Conservation (phyloP, 2,329 filamentous ascomycete genomes). For the Madurella fahalii region DNA sequence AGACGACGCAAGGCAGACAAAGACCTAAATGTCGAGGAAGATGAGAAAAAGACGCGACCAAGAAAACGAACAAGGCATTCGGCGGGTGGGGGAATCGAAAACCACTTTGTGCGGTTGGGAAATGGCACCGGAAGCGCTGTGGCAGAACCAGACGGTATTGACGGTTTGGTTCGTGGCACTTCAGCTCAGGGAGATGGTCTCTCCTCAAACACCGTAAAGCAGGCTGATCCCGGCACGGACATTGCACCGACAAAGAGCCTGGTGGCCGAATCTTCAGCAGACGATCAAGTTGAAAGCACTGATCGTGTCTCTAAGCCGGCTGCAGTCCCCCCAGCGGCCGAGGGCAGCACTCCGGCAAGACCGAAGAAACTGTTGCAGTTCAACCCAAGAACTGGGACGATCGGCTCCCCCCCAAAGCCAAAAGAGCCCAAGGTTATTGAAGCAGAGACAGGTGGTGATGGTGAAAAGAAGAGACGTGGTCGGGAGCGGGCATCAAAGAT, state of each 20-base stretch:
- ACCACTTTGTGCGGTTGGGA: constrained; percentile 24
- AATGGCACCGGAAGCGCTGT: constrained; percentile 12
- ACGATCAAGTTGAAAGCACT: neutral
- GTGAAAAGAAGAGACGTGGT: constrained; percentile 27
- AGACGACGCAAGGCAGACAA: constrained; percentile 28
- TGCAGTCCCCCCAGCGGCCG: neutral
- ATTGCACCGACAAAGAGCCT: neutral
- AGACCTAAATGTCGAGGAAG: constrained; percentile 16
- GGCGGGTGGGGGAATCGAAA: constrained; percentile 21
- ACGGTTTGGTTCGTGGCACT: neutral
- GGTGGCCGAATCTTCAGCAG: neutral
- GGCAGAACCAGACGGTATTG: constrained; percentile 7
- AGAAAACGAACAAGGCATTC: constrained; percentile 27
- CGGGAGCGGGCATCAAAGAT: constrained; percentile 41
- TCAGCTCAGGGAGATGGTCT: neutral
- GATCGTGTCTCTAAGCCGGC: neutral
- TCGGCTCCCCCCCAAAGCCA: constrained; percentile 56
- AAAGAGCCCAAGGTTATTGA: constrained; percentile 36
- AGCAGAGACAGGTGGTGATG: constrained; percentile 9
- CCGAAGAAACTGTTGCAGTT: constrained; percentile 51
- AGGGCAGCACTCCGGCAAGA: constrained; percentile 23
- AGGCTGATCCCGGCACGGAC: neutral
- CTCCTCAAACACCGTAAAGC: neutral
- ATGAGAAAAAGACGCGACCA: constrained; percentile 20
- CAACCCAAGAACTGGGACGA: constrained; percentile 58